Evolutionary conservation across 2,329 filamentous ascomycete genomes (phyloP).

Genomic region (Trichoderma hamatum): DNA sequence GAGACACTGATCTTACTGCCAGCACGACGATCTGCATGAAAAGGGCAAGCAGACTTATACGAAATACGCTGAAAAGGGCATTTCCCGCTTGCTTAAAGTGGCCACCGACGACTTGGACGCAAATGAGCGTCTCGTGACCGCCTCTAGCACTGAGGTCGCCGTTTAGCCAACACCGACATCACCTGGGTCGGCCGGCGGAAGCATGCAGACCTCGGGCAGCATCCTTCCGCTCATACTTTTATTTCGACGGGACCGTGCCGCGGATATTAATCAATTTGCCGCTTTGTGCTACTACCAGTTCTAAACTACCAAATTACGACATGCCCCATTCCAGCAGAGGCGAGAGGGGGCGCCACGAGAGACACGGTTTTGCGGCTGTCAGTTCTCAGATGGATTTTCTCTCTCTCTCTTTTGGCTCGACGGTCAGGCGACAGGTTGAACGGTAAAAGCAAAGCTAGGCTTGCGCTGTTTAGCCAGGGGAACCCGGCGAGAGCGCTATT

Average conservation of each 20-base stretch:
- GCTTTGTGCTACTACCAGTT: background rate
- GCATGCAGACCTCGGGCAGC: background rate
- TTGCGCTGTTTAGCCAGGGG: conserved; percentile 24
- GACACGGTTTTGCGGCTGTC: conserved; percentile 4
- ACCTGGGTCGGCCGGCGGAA: background rate
- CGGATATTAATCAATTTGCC: background rate
- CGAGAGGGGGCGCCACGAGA: background rate
- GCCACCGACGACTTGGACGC: background rate
- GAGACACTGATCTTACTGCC: background rate
- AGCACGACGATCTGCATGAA: background rate
- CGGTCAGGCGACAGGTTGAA: conserved; percentile 16
- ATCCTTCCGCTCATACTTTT: background rate
- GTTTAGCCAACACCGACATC: background rate
- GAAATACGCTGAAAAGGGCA: background rate
- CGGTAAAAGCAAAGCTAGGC: background rate
- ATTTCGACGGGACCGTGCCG: background rate
- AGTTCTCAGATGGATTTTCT: conserved; percentile 9
- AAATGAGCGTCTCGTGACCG: conserved; percentile 7
- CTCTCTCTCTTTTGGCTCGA: conserved; percentile 3
- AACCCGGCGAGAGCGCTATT: conserved; percentile 22
- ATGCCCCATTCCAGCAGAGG: background rate
- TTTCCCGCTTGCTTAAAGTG: background rate
- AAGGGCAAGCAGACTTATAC: background rate
- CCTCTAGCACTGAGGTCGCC: background rate
- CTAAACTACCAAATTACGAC: background rate